phyloP scores from a whole-genome alignment of 225 moss, liverwort and hornwort species.

The Pleurozium schreberi region DNA sequence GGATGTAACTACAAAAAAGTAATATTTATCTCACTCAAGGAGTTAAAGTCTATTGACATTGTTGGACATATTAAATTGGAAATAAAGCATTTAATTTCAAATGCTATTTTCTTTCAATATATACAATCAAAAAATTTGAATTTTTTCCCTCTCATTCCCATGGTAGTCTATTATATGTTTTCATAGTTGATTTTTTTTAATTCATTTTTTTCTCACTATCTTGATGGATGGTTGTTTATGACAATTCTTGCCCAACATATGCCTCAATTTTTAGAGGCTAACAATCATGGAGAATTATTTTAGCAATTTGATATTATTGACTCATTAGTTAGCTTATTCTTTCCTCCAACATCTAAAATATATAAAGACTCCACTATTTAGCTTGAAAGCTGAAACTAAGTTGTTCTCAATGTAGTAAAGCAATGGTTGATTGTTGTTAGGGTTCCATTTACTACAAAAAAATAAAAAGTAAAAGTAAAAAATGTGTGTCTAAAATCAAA shows the following conservation, averaged over 20 bases:
- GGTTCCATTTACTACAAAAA: too few relatives aligned
- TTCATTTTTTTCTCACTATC: not conserved
- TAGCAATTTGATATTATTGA: not conserved
- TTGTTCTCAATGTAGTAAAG: too few relatives aligned
- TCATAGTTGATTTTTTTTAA: not conserved
- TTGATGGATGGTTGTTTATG: fast-evolving
- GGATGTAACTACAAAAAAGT: not conserved
- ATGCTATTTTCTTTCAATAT: not conserved
- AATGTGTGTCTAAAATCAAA: too few relatives aligned
- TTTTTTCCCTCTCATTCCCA: fast-evolving
- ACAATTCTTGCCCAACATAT: not conserved
- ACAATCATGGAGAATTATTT: not conserved
- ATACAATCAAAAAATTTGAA: fast-evolving
- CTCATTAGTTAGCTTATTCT: not conserved
- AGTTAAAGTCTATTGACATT: fast-evolving
- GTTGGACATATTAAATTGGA: fast-evolving
- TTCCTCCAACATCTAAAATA: not conserved
- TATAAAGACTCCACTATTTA: not conserved
- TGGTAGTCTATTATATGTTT: not conserved
- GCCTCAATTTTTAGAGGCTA: fast-evolving
- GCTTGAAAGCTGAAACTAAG: not conserved
- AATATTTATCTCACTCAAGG: too few relatives aligned
- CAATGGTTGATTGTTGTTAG: too few relatives aligned
- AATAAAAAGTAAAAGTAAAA: too few relatives aligned
- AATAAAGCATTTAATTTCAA: not conserved